Conservation (phyloP, 192 early-diverging fungal genomes). For the Spizellomyces punctatus region DNA sequence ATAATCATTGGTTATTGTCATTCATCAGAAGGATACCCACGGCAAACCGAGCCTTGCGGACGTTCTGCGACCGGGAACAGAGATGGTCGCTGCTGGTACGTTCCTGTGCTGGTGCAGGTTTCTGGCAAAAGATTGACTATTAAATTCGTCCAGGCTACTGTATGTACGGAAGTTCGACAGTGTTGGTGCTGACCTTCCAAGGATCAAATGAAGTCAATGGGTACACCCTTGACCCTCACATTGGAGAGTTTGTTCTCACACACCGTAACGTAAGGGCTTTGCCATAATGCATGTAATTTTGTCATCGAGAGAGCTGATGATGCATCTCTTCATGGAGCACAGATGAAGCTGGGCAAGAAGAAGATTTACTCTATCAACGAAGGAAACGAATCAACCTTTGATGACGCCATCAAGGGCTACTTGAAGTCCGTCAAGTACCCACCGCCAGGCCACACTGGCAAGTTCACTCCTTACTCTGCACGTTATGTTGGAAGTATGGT, state of each 20-base stretch:
- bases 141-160: conserved; percentile 71
- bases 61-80: conserved; percentile 83
- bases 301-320: not conserved
- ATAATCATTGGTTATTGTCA: not conserved
- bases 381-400: conserved; percentile 92
- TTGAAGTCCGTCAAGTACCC: conserved; percentile 90
- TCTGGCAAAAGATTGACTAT: not conserved
- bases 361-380: conserved; percentile 99
- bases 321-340: not conserved
- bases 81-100: conserved; percentile 82
- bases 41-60: conserved; percentile 56
- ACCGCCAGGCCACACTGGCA: conserved; percentile 61
- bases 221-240: conserved; percentile 94
- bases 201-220: conserved; percentile 75
- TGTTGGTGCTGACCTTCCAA: conserved; percentile 70
- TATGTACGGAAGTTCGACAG: conserved; percentile 90
- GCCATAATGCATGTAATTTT: not conserved
- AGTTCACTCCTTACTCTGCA: conserved; percentile 83
- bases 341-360: conserved; percentile 60
- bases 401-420: conserved; percentile 84
- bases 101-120: not conserved
- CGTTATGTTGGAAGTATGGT: conserved; percentile 99
- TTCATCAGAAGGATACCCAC: conserved; percentile 27
- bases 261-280: conserved; percentile 75
- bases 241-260: conserved; percentile 98